These are phyloP conservation scores for Santalum album DNA, from an alignment of 164 flowering plant genomes.

Conservation along the genomic window DNA sequence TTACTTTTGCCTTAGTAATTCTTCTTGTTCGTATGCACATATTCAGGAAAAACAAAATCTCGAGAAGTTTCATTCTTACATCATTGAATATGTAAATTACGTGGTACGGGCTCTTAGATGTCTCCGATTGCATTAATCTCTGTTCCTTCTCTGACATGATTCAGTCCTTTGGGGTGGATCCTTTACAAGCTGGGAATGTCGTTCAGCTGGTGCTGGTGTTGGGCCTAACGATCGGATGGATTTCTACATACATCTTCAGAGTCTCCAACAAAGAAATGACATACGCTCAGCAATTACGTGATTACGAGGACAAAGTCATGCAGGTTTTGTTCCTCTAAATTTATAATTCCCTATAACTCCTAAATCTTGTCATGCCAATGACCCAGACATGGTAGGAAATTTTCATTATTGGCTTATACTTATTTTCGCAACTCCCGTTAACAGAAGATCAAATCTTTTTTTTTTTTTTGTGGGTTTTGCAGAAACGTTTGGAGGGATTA, in stretches of 20 bases:
- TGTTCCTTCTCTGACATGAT: constrained; percentile 6
- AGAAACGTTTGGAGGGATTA: constrained; percentile 83
- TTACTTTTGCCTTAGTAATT: background rate
- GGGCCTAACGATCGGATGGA: constrained; percentile 93
- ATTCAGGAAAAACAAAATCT: too few species aligned
- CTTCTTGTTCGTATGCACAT: too few species aligned
- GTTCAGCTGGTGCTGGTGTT: constrained; percentile 84
- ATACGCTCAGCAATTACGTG: constrained; percentile 84
- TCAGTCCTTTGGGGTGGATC: constrained; percentile 85
- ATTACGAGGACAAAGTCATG: constrained; percentile 89
- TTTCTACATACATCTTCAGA: constrained; percentile 80
- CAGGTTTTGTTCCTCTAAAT: constrained; percentile 31
- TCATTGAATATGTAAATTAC: too few species aligned
- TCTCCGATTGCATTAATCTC: too few species aligned
- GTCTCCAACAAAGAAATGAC: constrained; percentile 97
- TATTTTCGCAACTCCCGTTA: too few species aligned
- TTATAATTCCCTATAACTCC: background rate
- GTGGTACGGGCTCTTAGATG: too few species aligned
- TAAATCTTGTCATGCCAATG: too few species aligned
- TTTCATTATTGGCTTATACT: too few species aligned
- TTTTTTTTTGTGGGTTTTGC: constrained; percentile 21
- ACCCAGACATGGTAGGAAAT: too few species aligned
- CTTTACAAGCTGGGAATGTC: constrained; percentile 87
- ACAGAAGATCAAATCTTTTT: background rate
- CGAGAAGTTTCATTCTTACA: too few species aligned